A percentile compares a stretch with the other conserved stretches of the same genome.
Conservation (phyloP, 2,329 filamentous ascomycete genomes). For the Scedosporium boydii region DNA sequence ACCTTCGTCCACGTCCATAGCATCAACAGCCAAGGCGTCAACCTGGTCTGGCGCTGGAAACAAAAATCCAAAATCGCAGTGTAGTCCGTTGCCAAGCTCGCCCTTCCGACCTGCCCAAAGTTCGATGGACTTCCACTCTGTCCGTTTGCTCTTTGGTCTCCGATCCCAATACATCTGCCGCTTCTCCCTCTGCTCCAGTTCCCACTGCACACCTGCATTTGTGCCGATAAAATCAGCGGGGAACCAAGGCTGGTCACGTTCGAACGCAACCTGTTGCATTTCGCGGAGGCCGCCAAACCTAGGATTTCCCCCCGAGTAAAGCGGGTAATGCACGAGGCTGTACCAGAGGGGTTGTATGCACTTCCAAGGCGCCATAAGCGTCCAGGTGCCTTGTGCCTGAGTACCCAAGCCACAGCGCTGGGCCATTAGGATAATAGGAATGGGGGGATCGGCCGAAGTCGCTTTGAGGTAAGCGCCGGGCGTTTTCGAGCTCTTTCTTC, state of each 20-base stretch:
- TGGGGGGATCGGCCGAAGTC: constrained; percentile 56
- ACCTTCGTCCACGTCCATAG: constrained; percentile 9
- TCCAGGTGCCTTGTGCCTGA: constrained; percentile 64
- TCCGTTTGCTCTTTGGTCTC: constrained; percentile 71
- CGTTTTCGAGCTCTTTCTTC: constrained; percentile 53
- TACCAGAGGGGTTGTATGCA: constrained; percentile 83
- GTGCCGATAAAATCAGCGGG: constrained; percentile 78
- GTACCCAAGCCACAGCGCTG: constrained; percentile 37
- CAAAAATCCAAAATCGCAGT: constrained; percentile 74
- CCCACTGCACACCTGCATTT: constrained; percentile 69
- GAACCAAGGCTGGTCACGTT: constrained; percentile 71
- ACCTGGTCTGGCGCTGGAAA: constrained; percentile 24
- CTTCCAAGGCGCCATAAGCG: constrained; percentile 79
- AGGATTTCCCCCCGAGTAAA: constrained; percentile 71
- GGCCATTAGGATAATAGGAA: constrained; percentile 66
- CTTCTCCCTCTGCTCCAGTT: constrained; percentile 52
- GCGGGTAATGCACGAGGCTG: constrained; percentile 69
- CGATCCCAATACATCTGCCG: constrained; percentile 27
- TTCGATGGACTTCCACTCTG: constrained; percentile 65
- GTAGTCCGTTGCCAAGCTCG: constrained; percentile 73
- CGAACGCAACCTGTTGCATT: constrained; percentile 70
- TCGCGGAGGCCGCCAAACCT: constrained; percentile 77
- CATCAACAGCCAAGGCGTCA: not conserved
- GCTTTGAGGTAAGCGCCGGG: constrained; percentile 55
- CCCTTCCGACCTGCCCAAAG: constrained; percentile 67